These are phyloP conservation scores for Talaromyces sp. DNA, from an alignment of 2,329 filamentous ascomycete species.

Conservation along the genomic window DNA sequence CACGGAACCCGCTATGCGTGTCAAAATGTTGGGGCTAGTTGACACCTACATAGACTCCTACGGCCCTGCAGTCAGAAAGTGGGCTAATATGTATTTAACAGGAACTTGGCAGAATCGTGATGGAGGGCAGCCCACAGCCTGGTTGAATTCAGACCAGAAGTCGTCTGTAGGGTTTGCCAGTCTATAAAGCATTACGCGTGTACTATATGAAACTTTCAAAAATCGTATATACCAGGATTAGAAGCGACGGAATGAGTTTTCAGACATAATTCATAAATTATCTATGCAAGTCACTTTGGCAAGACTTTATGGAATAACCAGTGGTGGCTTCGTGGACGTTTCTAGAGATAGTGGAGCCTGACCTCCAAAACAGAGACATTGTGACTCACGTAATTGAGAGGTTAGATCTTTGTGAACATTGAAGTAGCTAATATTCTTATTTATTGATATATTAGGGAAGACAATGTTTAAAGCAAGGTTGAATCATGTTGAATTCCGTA, in stretches of 20 bases:
- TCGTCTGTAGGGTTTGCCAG: neutral
- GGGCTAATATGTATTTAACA: neutral
- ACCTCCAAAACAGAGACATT: too few species aligned
- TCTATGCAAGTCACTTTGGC: neutral
- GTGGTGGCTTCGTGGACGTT: too few species aligned
- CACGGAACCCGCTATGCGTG: neutral
- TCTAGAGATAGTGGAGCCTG: too few species aligned
- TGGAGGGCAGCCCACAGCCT: neutral
- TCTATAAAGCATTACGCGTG: neutral
- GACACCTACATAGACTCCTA: neutral
- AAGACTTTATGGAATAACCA: too few species aligned
- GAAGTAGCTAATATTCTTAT: too few species aligned
- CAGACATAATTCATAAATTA: neutral
- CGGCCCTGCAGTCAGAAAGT: neutral
- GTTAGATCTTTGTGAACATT: too few species aligned
- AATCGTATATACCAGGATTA: neutral
- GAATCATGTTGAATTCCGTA: too few species aligned
- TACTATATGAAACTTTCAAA: neutral
- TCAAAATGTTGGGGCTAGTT: neutral
- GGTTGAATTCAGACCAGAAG: neutral
- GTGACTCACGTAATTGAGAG: too few species aligned
- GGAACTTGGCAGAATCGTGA: neutral
- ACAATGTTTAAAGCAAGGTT: too few species aligned
- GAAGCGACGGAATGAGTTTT: neutral
- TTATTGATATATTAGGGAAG: too few species aligned